A percentile compares a stretch with the other conserved stretches of the same genome.
Evolutionary conservation across 352 stramenopile genomes (phyloP).

Genomic region (Globisporangium uncinulatum): DNA sequence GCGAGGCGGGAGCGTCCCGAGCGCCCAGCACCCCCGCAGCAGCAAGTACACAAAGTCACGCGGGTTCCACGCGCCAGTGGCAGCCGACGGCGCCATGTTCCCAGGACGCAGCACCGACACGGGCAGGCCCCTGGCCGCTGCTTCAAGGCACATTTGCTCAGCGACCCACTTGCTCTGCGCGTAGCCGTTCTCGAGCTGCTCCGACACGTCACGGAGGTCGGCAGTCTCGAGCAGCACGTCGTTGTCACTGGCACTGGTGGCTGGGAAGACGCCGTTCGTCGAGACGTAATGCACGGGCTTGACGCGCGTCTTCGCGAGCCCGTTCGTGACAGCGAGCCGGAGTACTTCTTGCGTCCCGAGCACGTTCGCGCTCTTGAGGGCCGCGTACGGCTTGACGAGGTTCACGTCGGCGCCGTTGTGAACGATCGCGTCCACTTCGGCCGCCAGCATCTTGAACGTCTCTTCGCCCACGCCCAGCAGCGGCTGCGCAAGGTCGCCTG

Average conservation of each 20-base stretch:
- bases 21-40: conserved; percentile 65
- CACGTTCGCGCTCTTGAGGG: conserved; percentile 86
- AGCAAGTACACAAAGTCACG: conserved; percentile 90
- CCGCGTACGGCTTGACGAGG: conserved; percentile 88
- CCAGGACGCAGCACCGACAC: conserved; percentile 85
- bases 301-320: conserved; percentile 65
- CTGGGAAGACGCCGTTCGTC: conserved; percentile 90
- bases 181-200: conserved; percentile 78
- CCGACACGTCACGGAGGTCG: conserved; percentile 46
- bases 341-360: conserved; percentile 88
- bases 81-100: conserved; percentile 80
- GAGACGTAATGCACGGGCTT: conserved; percentile 89
- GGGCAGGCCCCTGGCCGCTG: conserved; percentile 68
- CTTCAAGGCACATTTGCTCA: conserved; percentile 83
- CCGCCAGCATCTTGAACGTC: conserved; percentile 84
- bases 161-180: conserved; percentile 91
- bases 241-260: conserved; percentile 18
- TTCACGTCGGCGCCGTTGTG: conserved; percentile 92
- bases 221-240: conserved; percentile 37
- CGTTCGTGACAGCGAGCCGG: conserved; percentile 79
- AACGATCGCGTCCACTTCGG: conserved; percentile 87
- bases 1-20: conserved; percentile 54
- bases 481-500: conserved; percentile 75
- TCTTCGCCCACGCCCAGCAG: conserved; percentile 76
- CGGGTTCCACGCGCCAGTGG: conserved; percentile 73